Evolutionary conservation across 73 alveolate species (phyloP).

Genomic region (Tetrahymena thermophila): DNA sequence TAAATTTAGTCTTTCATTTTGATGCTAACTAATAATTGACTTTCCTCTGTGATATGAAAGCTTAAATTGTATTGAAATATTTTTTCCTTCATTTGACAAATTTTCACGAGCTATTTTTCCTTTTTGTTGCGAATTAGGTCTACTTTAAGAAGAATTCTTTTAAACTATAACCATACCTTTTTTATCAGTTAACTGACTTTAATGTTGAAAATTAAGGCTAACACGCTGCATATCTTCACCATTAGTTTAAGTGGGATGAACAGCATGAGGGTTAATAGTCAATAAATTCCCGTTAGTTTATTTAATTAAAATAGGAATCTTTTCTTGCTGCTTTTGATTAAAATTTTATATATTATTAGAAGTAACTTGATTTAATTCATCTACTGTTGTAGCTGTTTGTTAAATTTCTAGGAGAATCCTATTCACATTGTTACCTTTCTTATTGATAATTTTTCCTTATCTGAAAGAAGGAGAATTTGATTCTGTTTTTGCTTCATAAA

Average conservation of each 20-base stretch:
- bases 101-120: not conserved
- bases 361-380: not conserved
- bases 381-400: not conserved
- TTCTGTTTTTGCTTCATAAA: not conserved
- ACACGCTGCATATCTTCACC: not conserved
- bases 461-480: not conserved
- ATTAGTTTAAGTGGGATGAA: not conserved
- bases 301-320: not conserved
- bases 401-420: not conserved
- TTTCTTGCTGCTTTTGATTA: not conserved
- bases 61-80: not conserved
- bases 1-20: not conserved
- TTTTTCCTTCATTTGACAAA: not conserved
- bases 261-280: not conserved
- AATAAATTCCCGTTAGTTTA: not conserved
- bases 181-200: not conserved
- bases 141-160: not conserved
- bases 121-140: not conserved
- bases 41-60: not conserved
- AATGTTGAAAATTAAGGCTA: not conserved
- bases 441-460: not conserved
- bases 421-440: not conserved
- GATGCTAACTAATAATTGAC: not conserved
- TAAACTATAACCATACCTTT: not conserved
- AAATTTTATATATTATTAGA: not conserved